Evolutionary conservation across 352 stramenopile species (phyloP), one percentile per base, ranked within the genome.

Genomic region (Plasmopara halstedii): DNA sequence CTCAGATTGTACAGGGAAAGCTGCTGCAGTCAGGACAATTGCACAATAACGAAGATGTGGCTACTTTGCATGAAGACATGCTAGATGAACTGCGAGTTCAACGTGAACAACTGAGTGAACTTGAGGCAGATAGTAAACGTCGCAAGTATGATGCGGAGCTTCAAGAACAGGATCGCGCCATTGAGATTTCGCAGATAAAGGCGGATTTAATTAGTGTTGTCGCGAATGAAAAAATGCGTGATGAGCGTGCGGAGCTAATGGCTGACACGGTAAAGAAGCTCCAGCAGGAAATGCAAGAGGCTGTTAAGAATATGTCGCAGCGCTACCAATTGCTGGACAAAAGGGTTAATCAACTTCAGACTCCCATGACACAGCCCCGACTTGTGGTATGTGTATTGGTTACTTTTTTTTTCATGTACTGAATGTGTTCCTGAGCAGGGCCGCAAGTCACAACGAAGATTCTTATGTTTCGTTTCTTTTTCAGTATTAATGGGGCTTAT

Each of bases 111-210:
- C 50, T 93, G 13, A 80, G 74, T 18, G 77, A 90, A 40, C 60
- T 93, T 0, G 79, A 93, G 15, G 64, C 62, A 0, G 82, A 89
- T 20, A 69, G 70, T 6, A 87, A 79, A 29, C 69, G 65, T 14
- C 63, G 77, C 9, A 71, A 75, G 40, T 82, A 91, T 52, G 82
- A 93, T 46, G 59, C 71, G 2, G 79, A 89, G n/a, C 57, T 93
- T 25, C 64, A 85, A 44, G 82, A 93, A 39, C 74, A 93, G 54
- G 65, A 61, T 25, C 71, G 74, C 6, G 68, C 66, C 14, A 69
- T 87, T 23, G 82, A 91, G 42, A 70, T 88, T n/a, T 72, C 72
- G 33, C 74, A 88, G 43, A 70, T 89, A 36, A 84, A 83, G 50
- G 73, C 67, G 0, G 71, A 91, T 27, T 69, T 89, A 40, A 71